Conservation (phyloP, 176 grass and related monocot species). For the Secale cereale region DNA sequence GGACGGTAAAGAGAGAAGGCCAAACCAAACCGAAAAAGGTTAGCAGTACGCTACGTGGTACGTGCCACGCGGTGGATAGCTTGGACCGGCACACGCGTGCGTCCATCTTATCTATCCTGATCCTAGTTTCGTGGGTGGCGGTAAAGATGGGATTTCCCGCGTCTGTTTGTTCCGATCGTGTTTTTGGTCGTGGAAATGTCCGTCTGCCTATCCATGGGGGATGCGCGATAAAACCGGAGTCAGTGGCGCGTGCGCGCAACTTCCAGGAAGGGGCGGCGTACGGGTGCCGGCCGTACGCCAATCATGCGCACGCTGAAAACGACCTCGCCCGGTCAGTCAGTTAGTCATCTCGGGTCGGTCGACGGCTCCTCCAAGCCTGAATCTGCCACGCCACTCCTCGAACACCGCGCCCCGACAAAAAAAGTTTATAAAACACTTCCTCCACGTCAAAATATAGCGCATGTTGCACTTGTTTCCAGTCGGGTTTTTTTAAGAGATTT, state of each 20-base stretch:
- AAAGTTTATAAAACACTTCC: no score
- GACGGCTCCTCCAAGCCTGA: not conserved
- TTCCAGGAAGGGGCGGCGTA: not conserved
- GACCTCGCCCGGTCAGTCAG: not conserved
- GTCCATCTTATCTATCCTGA: no score
- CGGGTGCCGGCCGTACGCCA: slow-evolving; percentile 7
- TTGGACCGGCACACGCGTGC: no score
- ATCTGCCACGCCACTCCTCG: not conserved
- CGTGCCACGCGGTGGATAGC: no score
- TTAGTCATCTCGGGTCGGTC: not conserved
- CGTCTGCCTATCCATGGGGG: no score
- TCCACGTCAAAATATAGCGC: no score
- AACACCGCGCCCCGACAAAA: not conserved
- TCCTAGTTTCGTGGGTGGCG: not conserved
- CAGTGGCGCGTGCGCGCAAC: not conserved
- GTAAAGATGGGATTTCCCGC: not conserved
- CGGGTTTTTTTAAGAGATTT: no score
- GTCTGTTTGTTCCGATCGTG: not conserved
- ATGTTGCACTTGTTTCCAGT: no score
- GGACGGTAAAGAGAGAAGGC: no score
- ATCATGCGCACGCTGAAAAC: not conserved
- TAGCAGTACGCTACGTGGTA: no score
- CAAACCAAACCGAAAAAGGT: no score
- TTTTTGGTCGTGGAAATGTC: not conserved
- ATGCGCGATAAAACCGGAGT: not conserved